phyloP scores from a whole-genome alignment of 2,329 filamentous ascomycete species.

The Fusarium praegraminearum region DNA sequence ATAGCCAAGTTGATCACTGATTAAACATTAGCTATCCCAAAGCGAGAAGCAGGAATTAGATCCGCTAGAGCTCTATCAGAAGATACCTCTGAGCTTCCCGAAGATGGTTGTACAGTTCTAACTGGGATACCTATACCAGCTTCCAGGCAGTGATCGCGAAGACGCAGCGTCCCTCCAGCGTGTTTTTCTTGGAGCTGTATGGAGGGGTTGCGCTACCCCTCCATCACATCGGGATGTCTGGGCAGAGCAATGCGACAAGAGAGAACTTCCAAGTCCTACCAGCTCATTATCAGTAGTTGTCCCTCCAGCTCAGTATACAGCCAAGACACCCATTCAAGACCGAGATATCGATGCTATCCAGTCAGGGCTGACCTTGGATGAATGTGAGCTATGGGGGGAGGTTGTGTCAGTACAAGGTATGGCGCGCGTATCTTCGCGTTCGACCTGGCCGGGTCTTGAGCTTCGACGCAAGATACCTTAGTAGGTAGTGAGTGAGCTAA shows the following conservation, averaged over 20 bases:
- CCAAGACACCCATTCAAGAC: constrained; percentile 42
- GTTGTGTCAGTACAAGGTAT: not conserved
- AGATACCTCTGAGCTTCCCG: not conserved
- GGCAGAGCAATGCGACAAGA: constrained; percentile 29
- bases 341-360: not conserved
- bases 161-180: not conserved
- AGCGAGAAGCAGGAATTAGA: not conserved
- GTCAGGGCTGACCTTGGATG: not conserved
- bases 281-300: constrained; percentile 33
- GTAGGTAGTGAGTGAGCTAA: not conserved
- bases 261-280: constrained; percentile 18
- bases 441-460: not conserved
- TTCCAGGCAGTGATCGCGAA: not conserved
- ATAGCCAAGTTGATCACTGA: constrained; percentile 15
- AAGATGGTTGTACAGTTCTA: not conserved
- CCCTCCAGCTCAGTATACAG: constrained; percentile 34
- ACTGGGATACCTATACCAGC: not conserved
- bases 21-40: constrained; percentile 2
- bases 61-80: not conserved
- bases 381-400: not conserved
- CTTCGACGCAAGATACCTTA: not conserved
- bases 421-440: constrained; percentile 6
- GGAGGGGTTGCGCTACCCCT: constrained; percentile 36
- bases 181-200: not conserved
- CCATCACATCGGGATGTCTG: constrained; percentile 16